Conservation (phyloP, 345 rosid genomes). For the Capsella bursapastoris region DNA sequence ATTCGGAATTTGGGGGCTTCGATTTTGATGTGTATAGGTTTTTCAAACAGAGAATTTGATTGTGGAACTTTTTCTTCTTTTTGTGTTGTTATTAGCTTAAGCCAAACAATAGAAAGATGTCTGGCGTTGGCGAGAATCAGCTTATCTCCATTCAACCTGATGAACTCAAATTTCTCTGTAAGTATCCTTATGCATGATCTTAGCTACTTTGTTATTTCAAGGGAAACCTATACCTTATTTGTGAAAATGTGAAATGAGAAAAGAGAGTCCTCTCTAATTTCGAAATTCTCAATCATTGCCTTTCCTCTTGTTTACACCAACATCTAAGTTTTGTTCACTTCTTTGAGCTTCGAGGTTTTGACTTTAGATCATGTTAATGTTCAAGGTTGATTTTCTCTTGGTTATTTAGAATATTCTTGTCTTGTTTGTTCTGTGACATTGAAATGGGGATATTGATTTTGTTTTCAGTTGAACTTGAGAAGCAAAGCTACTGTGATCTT, state of each 20-base stretch:
- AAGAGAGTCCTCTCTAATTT: background rate
- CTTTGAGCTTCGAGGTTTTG: slow-evolving; percentile 6
- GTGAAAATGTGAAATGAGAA: too few species aligned
- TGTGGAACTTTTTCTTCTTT: slow-evolving; percentile 10
- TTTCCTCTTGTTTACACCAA: slow-evolving; percentile 9
- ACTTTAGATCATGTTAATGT: background rate
- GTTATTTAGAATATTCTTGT: background rate
- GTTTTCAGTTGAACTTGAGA: slow-evolving; percentile 70
- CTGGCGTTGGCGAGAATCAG: slow-evolving; percentile 64
- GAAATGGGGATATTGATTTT: slow-evolving; percentile 3
- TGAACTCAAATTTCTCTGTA: slow-evolving; percentile 87
- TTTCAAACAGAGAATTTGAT: slow-evolving; percentile 29
- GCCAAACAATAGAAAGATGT: slow-evolving; percentile 43
- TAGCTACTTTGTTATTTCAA: too few species aligned
- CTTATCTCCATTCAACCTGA: slow-evolving; percentile 93
- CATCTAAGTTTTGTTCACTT: background rate
- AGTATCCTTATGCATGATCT: slow-evolving; percentile 14
- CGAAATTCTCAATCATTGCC: background rate
- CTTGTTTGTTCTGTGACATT: background rate
- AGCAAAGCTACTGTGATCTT: slow-evolving; percentile 73
- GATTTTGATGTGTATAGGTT: slow-evolving; percentile 22
- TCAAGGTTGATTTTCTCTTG: background rate
- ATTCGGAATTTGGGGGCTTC: slow-evolving; percentile 16
- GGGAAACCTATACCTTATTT: too few species aligned
- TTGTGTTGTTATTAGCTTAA: slow-evolving; percentile 21